These are phyloP conservation scores for Davidsoniella neocaledoniae DNA, from an alignment of 2,329 filamentous ascomycete genomes.

Conservation along the genomic window DNA sequence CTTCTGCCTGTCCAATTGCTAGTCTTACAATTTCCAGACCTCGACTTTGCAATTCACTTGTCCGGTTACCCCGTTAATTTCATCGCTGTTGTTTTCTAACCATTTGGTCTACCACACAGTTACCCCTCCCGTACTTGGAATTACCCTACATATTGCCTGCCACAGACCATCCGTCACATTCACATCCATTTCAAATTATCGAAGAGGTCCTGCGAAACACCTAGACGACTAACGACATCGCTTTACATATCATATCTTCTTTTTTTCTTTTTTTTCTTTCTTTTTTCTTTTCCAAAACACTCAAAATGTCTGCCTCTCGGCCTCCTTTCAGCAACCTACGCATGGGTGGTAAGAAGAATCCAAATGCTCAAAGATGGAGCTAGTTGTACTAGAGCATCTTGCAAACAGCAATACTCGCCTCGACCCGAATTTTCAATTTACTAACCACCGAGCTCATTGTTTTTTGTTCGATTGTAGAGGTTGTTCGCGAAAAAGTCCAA, in stretches of 20 bases:
- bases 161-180: constrained; percentile 4
- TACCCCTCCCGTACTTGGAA: constrained; percentile 12
- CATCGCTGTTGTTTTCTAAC: constrained; percentile 7
- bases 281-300: background rate
- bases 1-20: background rate
- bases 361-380: constrained; percentile 1
- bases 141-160: constrained; percentile 5
- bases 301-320: constrained; percentile 27
- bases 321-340: constrained; percentile 73
- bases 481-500: constrained; percentile 96
- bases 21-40: background rate
- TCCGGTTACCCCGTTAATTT: constrained; percentile 12
- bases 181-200: constrained; percentile 1
- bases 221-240: background rate
- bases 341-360: constrained; percentile 73
- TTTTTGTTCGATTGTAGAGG: constrained; percentile 41
- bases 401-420: background rate
- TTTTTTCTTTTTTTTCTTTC: background rate
- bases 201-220: background rate
- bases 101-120: constrained; percentile 9
- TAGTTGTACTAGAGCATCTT: background rate
- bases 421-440: background rate
- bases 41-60: constrained; percentile 4
- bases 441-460: constrained; percentile 2
- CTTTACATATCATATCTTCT: background rate